phyloP scores from a whole-genome alignment of 2,329 filamentous ascomycete species.

The Fusarium caatingaense region DNA sequence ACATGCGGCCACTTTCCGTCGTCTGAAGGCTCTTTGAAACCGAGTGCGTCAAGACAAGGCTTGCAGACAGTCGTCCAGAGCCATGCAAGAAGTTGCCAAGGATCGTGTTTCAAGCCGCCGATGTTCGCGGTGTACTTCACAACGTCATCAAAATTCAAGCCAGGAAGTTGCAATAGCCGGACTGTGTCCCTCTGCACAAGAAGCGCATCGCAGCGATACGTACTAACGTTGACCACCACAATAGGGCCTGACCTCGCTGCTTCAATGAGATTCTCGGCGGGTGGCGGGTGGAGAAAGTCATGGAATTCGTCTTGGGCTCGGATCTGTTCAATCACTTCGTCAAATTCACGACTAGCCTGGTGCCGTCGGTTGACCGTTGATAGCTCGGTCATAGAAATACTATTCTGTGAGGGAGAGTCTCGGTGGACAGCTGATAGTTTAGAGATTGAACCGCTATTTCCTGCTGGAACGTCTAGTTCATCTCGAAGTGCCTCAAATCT shows the following conservation, averaged over 20 bases:
- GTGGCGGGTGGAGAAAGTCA: neutral
- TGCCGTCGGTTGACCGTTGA: neutral
- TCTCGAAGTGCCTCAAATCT: neutral
- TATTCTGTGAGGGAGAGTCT: neutral
- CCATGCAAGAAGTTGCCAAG: neutral
- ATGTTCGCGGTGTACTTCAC: fast-evolving
- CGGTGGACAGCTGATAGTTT: too few species aligned
- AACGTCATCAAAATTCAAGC: fast-evolving
- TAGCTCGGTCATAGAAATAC: neutral
- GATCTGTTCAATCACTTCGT: neutral
- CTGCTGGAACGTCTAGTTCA: too few species aligned
- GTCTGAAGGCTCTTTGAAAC: fast-evolving
- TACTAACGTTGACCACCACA: neutral
- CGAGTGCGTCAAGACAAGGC: neutral
- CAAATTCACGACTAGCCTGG: neutral
- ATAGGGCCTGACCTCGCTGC: fast-evolving
- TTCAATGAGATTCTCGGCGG: fast-evolving
- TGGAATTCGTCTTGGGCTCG: fast-evolving
- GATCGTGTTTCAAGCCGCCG: fast-evolving
- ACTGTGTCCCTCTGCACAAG: neutral
- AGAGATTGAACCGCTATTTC: too few species aligned
- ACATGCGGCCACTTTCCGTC: neutral
- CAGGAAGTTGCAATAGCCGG: neutral
- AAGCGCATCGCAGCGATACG: neutral
- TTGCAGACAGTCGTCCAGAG: neutral